phyloP scores from a whole-genome alignment of 169 alveolate genomes.

The Eimeria sp. region DNA sequence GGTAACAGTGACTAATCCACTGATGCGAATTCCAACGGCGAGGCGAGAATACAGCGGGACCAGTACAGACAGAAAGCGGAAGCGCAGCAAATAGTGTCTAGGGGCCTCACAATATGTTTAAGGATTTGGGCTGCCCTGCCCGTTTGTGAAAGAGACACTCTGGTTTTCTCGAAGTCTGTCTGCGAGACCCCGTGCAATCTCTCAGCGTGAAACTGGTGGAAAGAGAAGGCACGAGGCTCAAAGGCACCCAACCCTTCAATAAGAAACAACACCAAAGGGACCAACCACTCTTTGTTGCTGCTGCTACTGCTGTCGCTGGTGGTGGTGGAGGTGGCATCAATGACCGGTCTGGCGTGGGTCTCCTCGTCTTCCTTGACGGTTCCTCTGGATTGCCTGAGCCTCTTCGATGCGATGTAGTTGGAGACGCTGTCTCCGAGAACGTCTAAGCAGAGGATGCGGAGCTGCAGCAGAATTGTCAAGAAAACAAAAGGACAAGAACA shows the following conservation, averaged over 20 bases:
- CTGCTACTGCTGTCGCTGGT: slow-evolving; percentile 1
- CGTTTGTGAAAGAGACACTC: slow-evolving; percentile 73
- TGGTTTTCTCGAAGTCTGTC: slow-evolving; percentile 60
- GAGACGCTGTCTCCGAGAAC: slow-evolving; percentile 72
- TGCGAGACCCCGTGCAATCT: slow-evolving; percentile 60
- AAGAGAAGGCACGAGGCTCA: slow-evolving; percentile 77
- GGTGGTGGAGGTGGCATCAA: slow-evolving; percentile 1
- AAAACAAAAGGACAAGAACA: not conserved
- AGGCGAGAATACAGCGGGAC: not conserved
- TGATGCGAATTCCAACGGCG: not conserved
- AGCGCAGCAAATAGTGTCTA: not conserved
- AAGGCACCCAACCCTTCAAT: slow-evolving; percentile 80
- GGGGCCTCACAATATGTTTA: slow-evolving; percentile 59
- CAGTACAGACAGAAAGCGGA: not conserved
- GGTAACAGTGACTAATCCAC: not conserved
- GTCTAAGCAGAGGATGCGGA: slow-evolving; percentile 66
- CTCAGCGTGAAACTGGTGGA: slow-evolving; percentile 79
- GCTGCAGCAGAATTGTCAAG: not conserved
- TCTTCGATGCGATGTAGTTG: slow-evolving; percentile 48
- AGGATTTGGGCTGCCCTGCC: slow-evolving; percentile 68
- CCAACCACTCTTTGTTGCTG: slow-evolving; percentile 52
- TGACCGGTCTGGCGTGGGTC: not conserved
- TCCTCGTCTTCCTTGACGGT: not conserved
- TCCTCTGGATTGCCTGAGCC: not conserved
- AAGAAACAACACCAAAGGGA: slow-evolving; percentile 67